These are phyloP conservation scores for Pichia eremophila DNA, from an alignment of 805 yeast genomes.

Conservation along the genomic window DNA sequence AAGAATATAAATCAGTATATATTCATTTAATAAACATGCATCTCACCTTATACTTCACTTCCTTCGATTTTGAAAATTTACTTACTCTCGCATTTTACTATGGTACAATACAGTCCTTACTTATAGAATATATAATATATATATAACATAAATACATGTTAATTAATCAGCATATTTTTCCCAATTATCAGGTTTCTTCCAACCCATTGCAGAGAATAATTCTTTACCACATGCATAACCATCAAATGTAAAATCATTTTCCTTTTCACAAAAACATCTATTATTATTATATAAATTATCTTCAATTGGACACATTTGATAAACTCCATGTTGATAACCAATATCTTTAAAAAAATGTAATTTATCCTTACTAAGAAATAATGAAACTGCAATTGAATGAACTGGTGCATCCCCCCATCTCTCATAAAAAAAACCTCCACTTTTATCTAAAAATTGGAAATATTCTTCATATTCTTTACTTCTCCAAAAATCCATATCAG, in stretches of 20 bases:
- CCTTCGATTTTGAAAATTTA: no score
- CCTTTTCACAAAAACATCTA: slow-evolving; percentile 32
- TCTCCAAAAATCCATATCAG: slow-evolving; percentile 61
- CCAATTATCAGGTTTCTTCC: slow-evolving; percentile 23
- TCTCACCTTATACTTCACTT: no score
- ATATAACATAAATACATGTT: no score
- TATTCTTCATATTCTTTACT: slow-evolving; percentile 45
- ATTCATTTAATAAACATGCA: no score
- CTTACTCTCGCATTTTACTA: no score
- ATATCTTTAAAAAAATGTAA: slow-evolving; percentile 66
- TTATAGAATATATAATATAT: no score
- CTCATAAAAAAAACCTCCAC: slow-evolving; percentile 79
- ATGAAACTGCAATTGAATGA: slow-evolving; percentile 68
- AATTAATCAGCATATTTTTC: slow-evolving; percentile 13
- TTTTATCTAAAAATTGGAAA: slow-evolving; percentile 51
- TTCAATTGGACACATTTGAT: slow-evolving; percentile 35
- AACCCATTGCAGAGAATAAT: slow-evolving; percentile 21
- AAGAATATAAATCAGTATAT: no score
- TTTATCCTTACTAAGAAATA: slow-evolving; percentile 46
- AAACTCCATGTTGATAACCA: slow-evolving; percentile 59
- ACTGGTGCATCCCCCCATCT: slow-evolving; percentile 94
- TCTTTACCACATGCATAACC: slow-evolving; percentile 29
- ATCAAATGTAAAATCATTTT: slow-evolving; percentile 30
- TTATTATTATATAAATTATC: slow-evolving; percentile 18
- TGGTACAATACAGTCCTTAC: no score